phyloP scores from a whole-genome alignment of 305 asterid genomes.

The Ilex paraguariensis region DNA sequence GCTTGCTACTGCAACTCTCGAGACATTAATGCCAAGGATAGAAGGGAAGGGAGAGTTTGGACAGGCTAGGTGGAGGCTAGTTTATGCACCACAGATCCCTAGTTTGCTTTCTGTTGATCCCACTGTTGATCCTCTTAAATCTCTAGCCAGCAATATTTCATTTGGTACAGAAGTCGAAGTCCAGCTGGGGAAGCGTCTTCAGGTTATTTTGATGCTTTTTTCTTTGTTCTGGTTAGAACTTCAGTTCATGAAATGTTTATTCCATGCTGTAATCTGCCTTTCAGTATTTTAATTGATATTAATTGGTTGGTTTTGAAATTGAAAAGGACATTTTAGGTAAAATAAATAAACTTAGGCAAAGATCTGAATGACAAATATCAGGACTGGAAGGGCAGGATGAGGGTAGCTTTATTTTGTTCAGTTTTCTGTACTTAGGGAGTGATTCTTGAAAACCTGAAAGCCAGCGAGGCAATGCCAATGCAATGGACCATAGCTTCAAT shows the following conservation, averaged over 20 bases:
- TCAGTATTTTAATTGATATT: neutral
- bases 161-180: constrained; percentile 98
- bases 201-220: constrained; percentile 41
- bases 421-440: too few species aligned
- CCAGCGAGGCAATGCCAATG: too few species aligned
- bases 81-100: constrained; percentile 97
- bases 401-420: neutral
- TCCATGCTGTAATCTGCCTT: neutral
- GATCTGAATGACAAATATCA: neutral
- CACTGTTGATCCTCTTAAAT: constrained; percentile 90
- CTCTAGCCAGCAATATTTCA: constrained; percentile 96
- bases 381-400: neutral
- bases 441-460: too few species aligned
- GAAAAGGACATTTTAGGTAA: neutral
- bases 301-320: neutral
- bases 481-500: too few species aligned
- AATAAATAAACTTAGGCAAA: too few species aligned
- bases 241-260: neutral
- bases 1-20: constrained; percentile 97
- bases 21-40: constrained; percentile 94
- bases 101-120: constrained; percentile 94
- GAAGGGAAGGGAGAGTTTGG: constrained; percentile 99
- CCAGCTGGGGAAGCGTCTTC: constrained; percentile 98
- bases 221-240: constrained; percentile 1
- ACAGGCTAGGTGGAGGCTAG: constrained; percentile 98